Base-by-base conservation (phyloP, 495 filamentous ascomycete genomes). In the Neurospora sp. region DNA sequence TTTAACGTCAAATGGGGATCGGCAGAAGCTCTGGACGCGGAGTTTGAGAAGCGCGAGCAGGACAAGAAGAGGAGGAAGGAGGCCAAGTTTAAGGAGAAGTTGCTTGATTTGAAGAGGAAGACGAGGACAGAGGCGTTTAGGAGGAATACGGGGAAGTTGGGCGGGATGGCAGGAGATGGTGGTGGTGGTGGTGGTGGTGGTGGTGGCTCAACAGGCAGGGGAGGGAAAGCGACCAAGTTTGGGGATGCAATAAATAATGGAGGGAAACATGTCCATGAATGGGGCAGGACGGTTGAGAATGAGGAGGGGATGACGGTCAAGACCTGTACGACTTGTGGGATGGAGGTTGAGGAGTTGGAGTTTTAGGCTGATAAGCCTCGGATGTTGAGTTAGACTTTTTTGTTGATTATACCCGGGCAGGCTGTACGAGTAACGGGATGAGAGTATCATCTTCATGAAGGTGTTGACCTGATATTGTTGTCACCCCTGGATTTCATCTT, bases 261-360 rank as follows among this genome's bases (percentile, higher is more conserved):
- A 4, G 87, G 88, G 23, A 92, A 89, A 79, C 96, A 99, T 87
- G 90, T 92, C 70, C 96, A 99, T 85, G 90, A 96, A 79, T 99
- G 96, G 96, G 96, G 96, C 0, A 83, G 90, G 23, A 82, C 88
- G 8, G 87, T 98, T 20, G 89, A 93, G 81, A 92, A 94, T 78
- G 90, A 88, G 44, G 92, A 94, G 69, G 96, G 94, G 0, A 88
- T 92, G 78, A 91, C 86, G 23, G 90, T 92, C 69, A 96, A 94
- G 86, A 93, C 88, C 4, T 98, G 96, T 81, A 86, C 91, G 71
- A 91, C 90, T 40, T 99, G 96, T 83, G 92, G 93, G 31, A 97
- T 98, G 93, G 94, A 98, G 83, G 92, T 98, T 70, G 96, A 99
- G 79, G 96, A 98, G 83, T 79, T 98, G 79, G 94, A 96, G 79